phyloP scores from a whole-genome alignment of 139 green algal genomes.

The Choricystis sp. region DNA sequence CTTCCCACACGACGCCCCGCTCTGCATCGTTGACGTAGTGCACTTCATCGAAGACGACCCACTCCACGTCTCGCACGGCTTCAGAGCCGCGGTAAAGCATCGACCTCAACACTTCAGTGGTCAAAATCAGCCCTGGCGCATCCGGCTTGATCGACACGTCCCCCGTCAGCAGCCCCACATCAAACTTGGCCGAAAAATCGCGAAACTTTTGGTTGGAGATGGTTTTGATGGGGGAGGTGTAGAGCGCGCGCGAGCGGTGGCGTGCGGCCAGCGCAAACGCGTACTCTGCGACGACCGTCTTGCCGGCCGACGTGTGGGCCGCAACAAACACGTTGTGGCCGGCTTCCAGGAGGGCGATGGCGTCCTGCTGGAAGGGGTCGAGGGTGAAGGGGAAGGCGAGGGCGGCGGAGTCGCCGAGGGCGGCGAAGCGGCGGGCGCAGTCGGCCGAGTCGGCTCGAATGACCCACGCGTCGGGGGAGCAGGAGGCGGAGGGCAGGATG shows the following conservation, averaged over 20 bases:
- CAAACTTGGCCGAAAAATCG: constrained; percentile 76
- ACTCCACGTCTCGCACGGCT: constrained; percentile 85
- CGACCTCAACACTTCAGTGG: constrained; percentile 87
- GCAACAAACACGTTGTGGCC: constrained; percentile 74
- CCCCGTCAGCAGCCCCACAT: constrained; percentile 85
- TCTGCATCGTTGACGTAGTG: constrained; percentile 96
- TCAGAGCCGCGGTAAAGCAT: constrained; percentile 93
- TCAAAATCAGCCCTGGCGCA: constrained; percentile 89
- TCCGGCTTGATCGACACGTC: constrained; percentile 83
- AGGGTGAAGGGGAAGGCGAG: constrained; percentile 73
- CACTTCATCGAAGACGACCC: constrained; percentile 95
- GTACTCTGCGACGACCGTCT: constrained; percentile 96
- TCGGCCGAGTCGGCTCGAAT: constrained; percentile 1
- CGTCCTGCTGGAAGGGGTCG: constrained; percentile 91
- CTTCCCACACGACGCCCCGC: constrained; percentile 78
- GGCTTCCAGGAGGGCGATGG: constrained; percentile 51
- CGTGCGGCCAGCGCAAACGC: constrained; percentile 74
- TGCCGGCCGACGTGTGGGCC: constrained; percentile 85
- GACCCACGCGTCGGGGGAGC: too few species aligned
- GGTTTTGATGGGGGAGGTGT: constrained; percentile 95
- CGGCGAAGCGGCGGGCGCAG: neutral
- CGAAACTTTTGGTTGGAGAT: constrained; percentile 99
- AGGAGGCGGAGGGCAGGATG: too few species aligned
- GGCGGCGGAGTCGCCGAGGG: constrained; percentile 21
- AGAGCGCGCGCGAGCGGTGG: constrained; percentile 71